phyloP scores from a whole-genome alignment of 345 rosid genomes.

The Citrus mangshanensis region DNA sequence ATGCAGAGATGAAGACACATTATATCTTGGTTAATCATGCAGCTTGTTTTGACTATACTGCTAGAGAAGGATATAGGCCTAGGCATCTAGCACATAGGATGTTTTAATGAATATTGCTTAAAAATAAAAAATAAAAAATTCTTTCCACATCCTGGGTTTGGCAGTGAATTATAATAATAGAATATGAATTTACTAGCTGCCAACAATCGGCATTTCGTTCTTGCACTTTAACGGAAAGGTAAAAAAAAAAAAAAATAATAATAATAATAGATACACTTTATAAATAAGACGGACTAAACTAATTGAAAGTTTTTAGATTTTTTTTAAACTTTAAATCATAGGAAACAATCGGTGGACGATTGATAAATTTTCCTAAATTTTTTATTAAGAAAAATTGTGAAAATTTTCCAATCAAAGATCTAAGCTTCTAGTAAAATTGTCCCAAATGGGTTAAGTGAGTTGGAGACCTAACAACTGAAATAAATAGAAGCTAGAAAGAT shows the following conservation, averaged over 20 bases:
- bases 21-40: not conserved
- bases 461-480: not conserved
- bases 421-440: not conserved
- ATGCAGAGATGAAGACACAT: not conserved
- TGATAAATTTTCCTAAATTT: not conserved
- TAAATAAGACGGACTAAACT: no score
- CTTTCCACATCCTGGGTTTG: not conserved
- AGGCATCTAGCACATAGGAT: not conserved
- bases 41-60: not conserved
- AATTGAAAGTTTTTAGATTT: no score
- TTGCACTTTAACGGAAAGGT: no score
- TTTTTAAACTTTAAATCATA: no score
- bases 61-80: not conserved
- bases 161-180: not conserved
- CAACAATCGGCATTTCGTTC: no score
- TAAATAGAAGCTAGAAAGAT: not conserved
- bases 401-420: not conserved
- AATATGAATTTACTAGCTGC: no score
- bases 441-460: not conserved
- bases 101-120: not conserved
- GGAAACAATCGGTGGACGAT: no score
- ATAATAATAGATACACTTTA: no score
- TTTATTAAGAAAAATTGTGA: not conserved
- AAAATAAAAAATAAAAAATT: no score
- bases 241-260: no score